Conservation (phyloP, 768 basidiomycete species). For the Phylloporus rhodoxanthus region DNA sequence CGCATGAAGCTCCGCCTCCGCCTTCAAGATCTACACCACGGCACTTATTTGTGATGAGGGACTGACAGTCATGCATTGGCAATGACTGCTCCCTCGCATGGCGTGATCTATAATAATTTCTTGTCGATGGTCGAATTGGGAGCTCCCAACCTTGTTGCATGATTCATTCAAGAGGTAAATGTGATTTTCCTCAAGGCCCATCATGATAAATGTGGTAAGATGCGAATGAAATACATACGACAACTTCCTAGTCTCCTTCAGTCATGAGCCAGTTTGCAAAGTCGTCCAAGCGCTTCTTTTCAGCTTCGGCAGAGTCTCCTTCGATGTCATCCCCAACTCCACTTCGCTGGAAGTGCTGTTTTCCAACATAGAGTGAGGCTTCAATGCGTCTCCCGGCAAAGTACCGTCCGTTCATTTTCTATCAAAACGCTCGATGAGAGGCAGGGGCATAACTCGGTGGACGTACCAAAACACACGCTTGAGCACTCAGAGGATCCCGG, state of each 20-base stretch:
- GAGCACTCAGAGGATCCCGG: slow-evolving; percentile 84
- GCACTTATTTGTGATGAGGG: too few species aligned
- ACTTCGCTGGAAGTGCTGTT: slow-evolving; percentile 73
- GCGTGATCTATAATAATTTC: too few species aligned
- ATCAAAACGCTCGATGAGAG: neutral
- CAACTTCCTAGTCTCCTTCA: slow-evolving; percentile 54
- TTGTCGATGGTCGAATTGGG: too few species aligned
- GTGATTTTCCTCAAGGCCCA: too few species aligned
- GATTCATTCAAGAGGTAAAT: too few species aligned
- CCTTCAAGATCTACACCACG: too few species aligned
- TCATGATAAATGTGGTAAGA: neutral
- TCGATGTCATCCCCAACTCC: slow-evolving; percentile 60
- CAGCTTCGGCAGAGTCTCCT: slow-evolving; percentile 64
- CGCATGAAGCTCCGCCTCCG: too few species aligned
- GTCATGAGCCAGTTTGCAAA: slow-evolving; percentile 85
- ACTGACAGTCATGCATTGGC: too few species aligned
- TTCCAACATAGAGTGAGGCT: slow-evolving; percentile 77
- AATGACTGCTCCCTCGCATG: too few species aligned
- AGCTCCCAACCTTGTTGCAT: too few species aligned
- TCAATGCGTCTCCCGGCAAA: slow-evolving; percentile 81
- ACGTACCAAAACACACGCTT: slow-evolving; percentile 83
- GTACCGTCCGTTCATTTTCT: slow-evolving; percentile 95
- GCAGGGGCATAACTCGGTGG: neutral
- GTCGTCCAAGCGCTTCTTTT: slow-evolving; percentile 79
- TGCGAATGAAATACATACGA: slow-evolving; percentile 2